Percentiles rank a stretch among this genome's conserved stretches.
phyloP scores from a whole-genome alignment of 2,329 filamentous ascomycete genomes.

The Coniella lustricola region DNA sequence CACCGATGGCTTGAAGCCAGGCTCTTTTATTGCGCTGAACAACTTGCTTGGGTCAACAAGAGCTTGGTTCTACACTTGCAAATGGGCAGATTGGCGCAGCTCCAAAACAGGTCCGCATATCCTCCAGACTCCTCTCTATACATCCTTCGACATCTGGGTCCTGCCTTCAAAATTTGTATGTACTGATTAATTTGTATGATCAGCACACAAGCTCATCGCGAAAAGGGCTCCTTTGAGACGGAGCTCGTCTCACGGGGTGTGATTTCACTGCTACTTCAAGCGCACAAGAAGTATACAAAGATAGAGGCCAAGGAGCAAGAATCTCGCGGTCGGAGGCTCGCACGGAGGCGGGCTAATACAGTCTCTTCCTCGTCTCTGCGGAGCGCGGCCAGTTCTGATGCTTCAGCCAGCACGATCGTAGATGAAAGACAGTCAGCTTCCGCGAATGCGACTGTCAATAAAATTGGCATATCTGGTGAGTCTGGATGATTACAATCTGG shows the following conservation, averaged over 20 bases:
- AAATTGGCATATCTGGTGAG: neutral
- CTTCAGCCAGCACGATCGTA: neutral
- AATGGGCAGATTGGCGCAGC: constrained; percentile 2
- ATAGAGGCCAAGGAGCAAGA: neutral
- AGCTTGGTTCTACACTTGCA: constrained; percentile 4
- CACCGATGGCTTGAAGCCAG: neutral
- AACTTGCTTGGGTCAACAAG: constrained; percentile 5
- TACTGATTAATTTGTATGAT: neutral
- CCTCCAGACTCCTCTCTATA: neutral
- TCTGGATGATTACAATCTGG: too few species aligned
- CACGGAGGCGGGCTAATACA: neutral
- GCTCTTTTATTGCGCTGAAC: neutral
- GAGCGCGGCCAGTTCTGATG: neutral
- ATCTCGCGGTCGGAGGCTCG: neutral
- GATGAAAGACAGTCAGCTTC: neutral
- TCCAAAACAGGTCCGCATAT: neutral
- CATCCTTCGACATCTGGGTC: too few species aligned
- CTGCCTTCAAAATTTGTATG: neutral
- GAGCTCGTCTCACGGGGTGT: neutral
- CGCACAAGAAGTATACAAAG: neutral
- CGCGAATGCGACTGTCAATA: neutral
- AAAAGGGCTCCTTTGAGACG: constrained; percentile 4
- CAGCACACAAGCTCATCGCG: neutral
- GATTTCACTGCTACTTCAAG: neutral
- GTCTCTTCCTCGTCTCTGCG: neutral